phyloP scores from a whole-genome alignment of 352 stramenopile genomes.

The Phytopythium ostracodes region DNA sequence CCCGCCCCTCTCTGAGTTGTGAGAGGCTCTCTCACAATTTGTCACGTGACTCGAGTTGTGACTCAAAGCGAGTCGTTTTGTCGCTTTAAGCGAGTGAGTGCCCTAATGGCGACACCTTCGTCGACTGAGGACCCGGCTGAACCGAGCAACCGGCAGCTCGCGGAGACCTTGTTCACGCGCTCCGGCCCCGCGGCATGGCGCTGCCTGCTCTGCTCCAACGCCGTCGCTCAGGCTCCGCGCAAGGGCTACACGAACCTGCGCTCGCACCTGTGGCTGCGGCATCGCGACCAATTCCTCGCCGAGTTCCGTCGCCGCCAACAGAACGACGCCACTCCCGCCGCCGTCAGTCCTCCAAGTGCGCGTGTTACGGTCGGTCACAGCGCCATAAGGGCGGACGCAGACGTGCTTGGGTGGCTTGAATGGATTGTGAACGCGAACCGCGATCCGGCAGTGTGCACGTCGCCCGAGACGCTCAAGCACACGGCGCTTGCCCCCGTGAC shows the following conservation, averaged over 20 bases:
- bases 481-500: not conserved
- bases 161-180: not conserved
- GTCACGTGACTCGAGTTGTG: too few species aligned
- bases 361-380: not conserved
- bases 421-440: not conserved
- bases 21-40: too few species aligned
- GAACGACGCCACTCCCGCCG: not conserved
- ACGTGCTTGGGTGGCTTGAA: not conserved
- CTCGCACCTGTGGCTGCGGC: conserved; percentile 5
- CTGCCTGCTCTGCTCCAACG: not conserved
- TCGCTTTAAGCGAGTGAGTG: too few species aligned
- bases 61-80: too few species aligned
- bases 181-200: not conserved
- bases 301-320: not conserved
- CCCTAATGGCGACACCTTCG: conserved; percentile 2
- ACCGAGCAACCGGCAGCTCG: not conserved
- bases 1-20: too few species aligned
- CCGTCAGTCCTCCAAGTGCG: not conserved
- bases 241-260: conserved; percentile 8
- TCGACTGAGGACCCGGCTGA: not conserved
- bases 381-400: not conserved
- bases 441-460: not conserved
- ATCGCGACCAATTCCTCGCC: not conserved
- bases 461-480: not conserved
- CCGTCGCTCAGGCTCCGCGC: not conserved